Base-by-base conservation (phyloP, 2,329 filamentous ascomycete species). In the Paramyrothecium roridum region DNA sequence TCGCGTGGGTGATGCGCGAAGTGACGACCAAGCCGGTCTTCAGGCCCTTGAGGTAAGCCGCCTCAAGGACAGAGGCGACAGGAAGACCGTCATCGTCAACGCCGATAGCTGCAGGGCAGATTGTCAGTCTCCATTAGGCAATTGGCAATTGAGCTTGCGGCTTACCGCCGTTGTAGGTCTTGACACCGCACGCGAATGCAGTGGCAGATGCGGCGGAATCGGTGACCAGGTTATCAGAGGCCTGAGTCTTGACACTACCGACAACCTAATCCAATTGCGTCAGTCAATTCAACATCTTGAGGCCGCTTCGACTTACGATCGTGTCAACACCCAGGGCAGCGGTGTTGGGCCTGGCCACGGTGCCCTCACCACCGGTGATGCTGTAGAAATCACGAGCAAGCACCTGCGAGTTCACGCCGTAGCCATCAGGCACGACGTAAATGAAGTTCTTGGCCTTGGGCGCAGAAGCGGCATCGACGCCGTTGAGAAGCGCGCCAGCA, bases 361-460 rank as follows among this genome's bases (percentile, higher is more conserved):
- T 56, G 46, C 58, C 58, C 33, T 58, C 23, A 12, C 59, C 59
- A 12, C 60, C 54, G 34, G 46, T 56, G 26, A 65, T 54, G 50
- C 55, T 61, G 37, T 59, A 55, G 48, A 53, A 63, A 50, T 63
- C 59, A 7, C 65, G 59, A 8, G 66, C 66, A 56, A 70, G 63
- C 48, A 63, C 65, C 62, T 70, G 66, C 8, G 63, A 67, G 11
- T 66, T 63, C 40, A 61, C 59, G 12, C 67, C 64, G 54, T 66
- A 70, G 46, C 66, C 66, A 58, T 69, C 64, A 4, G 67, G 66
- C 8, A 70, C 66, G 34, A 71, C 61, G 55, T 70, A 69, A 56
- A 70, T 68, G 58, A 70, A 69, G 60, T 68, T 70, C 58, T 63
- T 64, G 50, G 61, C 62, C 55, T 51, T 56, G 10, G 56, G 53